Percentiles rank a stretch among this genome's conserved stretches.
Conservation (phyloP, 331 rosid species). For the Rosa hybrid region DNA sequence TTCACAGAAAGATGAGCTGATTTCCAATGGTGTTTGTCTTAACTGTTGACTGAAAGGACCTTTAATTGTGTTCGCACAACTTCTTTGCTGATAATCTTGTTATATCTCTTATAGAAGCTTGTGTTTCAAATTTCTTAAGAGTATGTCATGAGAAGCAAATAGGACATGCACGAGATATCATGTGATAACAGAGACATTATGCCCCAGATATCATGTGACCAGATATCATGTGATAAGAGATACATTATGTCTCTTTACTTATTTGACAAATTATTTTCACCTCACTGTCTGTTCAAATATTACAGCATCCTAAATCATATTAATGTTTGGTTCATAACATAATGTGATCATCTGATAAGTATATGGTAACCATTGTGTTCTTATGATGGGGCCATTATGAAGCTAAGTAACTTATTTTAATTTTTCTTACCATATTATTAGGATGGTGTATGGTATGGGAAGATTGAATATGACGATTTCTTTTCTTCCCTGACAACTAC, state of each 20-base stretch:
- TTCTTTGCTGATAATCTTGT: background rate
- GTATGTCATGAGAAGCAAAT: background rate
- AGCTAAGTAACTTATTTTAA: background rate
- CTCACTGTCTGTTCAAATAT: background rate
- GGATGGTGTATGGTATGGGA: background rate
- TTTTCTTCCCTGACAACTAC: slow-evolving; percentile 15
- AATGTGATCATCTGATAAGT: background rate
- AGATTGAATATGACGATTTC: background rate
- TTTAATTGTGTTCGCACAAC: background rate
- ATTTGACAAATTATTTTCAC: background rate
- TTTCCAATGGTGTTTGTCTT: background rate
- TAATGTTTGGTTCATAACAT: background rate
- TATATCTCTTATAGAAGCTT: background rate
- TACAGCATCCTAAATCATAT: background rate
- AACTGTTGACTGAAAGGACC: background rate
- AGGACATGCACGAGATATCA: background rate
- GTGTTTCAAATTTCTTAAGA: too few species aligned
- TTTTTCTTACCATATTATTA: background rate
- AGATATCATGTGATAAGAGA: too few species aligned
- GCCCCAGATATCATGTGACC: too few species aligned
- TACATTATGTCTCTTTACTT: background rate
- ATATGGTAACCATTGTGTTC: background rate
- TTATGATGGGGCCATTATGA: background rate
- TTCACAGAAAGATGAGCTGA: background rate
- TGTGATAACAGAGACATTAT: background rate